A percentile compares a stretch with the other conserved stretches of the same genome.
These are phyloP conservation scores for Leccinum rimulosum DNA, from an alignment of 768 basidiomycete species.

Conservation along the genomic window DNA sequence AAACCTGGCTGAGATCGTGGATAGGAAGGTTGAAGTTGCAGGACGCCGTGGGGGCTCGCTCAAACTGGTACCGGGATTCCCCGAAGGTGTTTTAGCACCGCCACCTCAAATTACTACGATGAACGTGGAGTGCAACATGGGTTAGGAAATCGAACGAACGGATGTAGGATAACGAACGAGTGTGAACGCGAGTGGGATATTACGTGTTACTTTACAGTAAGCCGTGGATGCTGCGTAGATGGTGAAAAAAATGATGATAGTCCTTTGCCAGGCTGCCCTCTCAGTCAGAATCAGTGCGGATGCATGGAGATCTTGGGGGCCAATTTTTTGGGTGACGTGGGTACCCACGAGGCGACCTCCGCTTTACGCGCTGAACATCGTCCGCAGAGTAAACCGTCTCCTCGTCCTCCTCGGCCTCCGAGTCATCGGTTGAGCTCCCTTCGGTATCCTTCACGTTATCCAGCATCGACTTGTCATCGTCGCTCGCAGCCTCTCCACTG, in stretches of 20 bases:
- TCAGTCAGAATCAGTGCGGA: too few species aligned
- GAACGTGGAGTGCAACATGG: not conserved
- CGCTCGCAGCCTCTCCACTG: conserved; percentile 1
- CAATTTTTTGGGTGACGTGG: not conserved
- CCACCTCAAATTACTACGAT: not conserved
- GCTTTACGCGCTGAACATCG: conserved; percentile 12
- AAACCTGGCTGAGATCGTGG: not conserved
- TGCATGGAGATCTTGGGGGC: too few species aligned
- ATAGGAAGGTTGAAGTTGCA: not conserved
- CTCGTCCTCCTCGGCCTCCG: conserved; percentile 7
- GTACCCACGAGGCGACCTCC: not conserved
- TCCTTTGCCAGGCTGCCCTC: not conserved
- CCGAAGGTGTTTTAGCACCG: too few species aligned
- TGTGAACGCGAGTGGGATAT: not conserved
- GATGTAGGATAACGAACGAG: conserved; percentile 23
- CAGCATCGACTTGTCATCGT: conserved; percentile 1
- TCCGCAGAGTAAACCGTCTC: conserved; percentile 12
- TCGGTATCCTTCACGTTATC: conserved; percentile 37
- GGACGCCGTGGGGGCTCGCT: too few species aligned
- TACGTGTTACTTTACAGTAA: too few species aligned
- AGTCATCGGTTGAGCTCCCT: conserved; percentile 23
- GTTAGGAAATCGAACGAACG: conserved; percentile 11
- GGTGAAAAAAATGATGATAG: not conserved
- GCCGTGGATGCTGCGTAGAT: not conserved
- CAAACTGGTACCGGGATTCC: too few species aligned